Base-by-base conservation (phyloP, 1,284 basidiomycete genomes). In the Sanghuangporus weigelae region DNA sequence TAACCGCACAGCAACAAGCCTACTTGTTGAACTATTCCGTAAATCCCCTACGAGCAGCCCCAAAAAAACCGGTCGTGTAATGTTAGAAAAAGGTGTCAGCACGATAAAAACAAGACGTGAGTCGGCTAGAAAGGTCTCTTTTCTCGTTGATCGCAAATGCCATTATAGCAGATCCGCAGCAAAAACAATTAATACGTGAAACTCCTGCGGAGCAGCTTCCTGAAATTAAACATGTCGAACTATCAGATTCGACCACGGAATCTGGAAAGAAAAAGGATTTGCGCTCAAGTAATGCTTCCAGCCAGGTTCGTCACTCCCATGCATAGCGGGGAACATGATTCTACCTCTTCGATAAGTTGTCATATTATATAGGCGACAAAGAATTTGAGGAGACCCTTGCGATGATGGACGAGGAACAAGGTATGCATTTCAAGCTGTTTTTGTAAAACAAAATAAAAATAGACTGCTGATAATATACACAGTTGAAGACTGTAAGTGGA, bases 341-440 rank as follows among this genome's bases (percentile, higher is more conserved):
- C 19, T 16, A 36, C 7, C 50, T 26, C 36, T 3, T 38, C 31
- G 11, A 6, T 14, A 54, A 54, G 21, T 8, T 10, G 51, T 51
- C 21, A 2, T 62, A 57, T 40, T 64, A 54, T 38, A 55, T 57
- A 4, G 59, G 56, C 11, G 63, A 65, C 49, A 56, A 65, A 10
- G 55, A 65, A 16, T 62, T 60, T 40, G 51, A 38, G 23, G 63
- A 61, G 10, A 21, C 57, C 7, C 8, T 49, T 36, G 38, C 23
- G 35, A 58, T 59, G 21, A 36, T 48, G 21, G 59, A 64, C 5
- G 58, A 60, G 12, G 42, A 60, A 12, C 50, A 60, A 56, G 63
- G 63, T 64, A 56, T 23, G 31, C 3, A 35, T 19, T 5, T n/a
- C 16, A 1, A 7, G 10, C n/a, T 46, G 16, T 5, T 46, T 46